Base-by-base conservation (phyloP, 805 yeast genomes). In the Candida piceae region DNA sequence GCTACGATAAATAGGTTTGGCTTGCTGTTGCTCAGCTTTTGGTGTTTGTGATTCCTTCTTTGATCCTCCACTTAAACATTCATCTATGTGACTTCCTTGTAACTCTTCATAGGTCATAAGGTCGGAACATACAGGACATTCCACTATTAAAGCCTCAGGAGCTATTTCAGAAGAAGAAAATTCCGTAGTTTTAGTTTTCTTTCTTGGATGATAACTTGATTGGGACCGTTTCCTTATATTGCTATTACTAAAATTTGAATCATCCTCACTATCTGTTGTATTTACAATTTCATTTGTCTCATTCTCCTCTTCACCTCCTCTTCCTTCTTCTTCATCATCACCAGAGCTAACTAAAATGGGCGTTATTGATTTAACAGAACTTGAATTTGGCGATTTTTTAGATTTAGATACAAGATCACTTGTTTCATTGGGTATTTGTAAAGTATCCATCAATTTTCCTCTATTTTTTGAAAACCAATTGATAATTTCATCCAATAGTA, bases 401-500 rank as follows among this genome's bases (percentile, higher is more conserved):
- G 22, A 7, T 9, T 20, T 20, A 20, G 10, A 7, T 7, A n/a
- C n/a, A n/a, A n/a, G n/a, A n/a, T n/a, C n/a, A n/a, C n/a, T n/a
- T n/a, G n/a, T n/a, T n/a, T n/a, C n/a, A n/a, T n/a, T n/a, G n/a
- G n/a, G n/a, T n/a, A n/a, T n/a, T n/a, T n/a, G n/a, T n/a, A n/a
- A n/a, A n/a, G n/a, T 33, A 6, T 63, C 62, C 10, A 70, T 20
- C 23, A 76, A 49, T 6, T 58, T 59, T 3, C 58, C 50, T 44
- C 83, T 58, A n/a, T 72, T 40, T 10, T 57, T 52, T 12, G 52
- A 56, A 57, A 72, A 79, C 55, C 84, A 72, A 27, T 60, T 57
- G 2, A 76, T 79, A 0, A 84, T 63, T 44, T 85, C 94, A 51
- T 83, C 95, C n/a, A 87, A 58, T 6, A 80, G 60, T 26, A 76